phyloP scores from a whole-genome alignment of 1,284 basidiomycete species.

The Ustanciosporium gigantosporum region DNA sequence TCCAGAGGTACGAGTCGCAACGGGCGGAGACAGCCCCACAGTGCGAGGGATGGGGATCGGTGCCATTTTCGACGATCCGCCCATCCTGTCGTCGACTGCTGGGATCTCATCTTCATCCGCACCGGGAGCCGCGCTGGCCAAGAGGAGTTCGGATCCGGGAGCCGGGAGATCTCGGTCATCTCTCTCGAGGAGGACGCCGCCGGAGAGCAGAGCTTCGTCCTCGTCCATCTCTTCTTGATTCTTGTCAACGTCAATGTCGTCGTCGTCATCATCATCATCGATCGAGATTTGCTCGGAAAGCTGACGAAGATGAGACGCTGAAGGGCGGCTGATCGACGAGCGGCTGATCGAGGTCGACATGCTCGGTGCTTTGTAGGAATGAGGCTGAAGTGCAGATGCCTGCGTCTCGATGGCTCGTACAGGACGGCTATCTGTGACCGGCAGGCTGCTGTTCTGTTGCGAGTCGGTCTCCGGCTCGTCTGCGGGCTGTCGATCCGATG shows the following conservation, averaged over 20 bases:
- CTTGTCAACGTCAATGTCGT: too few relatives aligned
- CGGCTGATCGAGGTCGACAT: neutral
- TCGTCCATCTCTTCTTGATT: constrained; percentile 3
- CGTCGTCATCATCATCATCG: constrained; percentile 6
- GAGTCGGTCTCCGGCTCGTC: neutral
- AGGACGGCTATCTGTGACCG: neutral
- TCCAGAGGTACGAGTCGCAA: constrained; percentile 1
- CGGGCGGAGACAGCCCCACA: constrained; percentile 6
- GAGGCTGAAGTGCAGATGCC: neutral
- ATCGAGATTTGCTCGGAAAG: neutral
- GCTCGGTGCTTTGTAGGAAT: neutral
- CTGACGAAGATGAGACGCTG: neutral
- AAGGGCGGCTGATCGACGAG: neutral
- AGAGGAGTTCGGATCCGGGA: constrained; percentile 27
- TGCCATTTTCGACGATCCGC: constrained; percentile 24
- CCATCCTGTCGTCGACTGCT: constrained; percentile 43
- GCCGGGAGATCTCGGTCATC: constrained; percentile 35
- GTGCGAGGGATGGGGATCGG: constrained; percentile 47
- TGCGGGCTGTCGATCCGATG: too few relatives aligned
- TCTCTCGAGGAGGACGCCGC: constrained; percentile 27
- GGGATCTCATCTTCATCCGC: constrained; percentile 50
- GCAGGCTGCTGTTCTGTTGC: neutral
- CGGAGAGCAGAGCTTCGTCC: constrained; percentile 27
- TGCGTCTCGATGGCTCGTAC: neutral
- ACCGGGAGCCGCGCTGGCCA: constrained; percentile 17